Evolutionary conservation across 768 basidiomycete genomes (phyloP), one percentile per base, ranked within the genome.

Genomic region (Lentinula raphanica): DNA sequence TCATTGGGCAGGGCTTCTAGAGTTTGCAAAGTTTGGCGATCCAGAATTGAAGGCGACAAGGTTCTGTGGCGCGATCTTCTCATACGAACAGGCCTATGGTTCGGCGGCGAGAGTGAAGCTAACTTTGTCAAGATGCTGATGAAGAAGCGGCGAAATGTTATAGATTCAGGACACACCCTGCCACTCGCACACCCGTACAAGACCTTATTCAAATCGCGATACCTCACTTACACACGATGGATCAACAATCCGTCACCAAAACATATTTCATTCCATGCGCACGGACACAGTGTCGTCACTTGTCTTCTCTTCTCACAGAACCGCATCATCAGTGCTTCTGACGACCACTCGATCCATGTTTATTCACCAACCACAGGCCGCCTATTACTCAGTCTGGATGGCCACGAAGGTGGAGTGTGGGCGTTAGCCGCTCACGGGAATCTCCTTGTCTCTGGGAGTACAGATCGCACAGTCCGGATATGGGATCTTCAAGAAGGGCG

Each of bases 371-470:
- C 80, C 27, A 90, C 88, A 0, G 96, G 96, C 12, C 79, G 83
- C 36, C 80, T 91, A 21, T 70, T 88, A 4, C 84, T 82, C 40
- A 82, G 87, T 1, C 79, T 98, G 42, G 81, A 90, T 58, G 96
- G 95, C 3, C 95, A 98, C 65, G 91, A 94, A 64, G 95, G 95
- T 50, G 95, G 95, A 17, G 94, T 98, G 1, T 98, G 95, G 95
- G 94, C 95, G 15, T 76, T 98, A n/a, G 90, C 90, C 4, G 87
- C 89, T 35, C 92, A 82, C 70, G 92, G 90, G 76, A 85, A 93
- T 69, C 82, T 88, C 27, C 82, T 94, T 17, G 94, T 96, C 63
- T 93, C 89, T 64, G 94, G 94, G 4, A 92, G 90, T 12, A 97
- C 94, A 7, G 94, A 97, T 74, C 85, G 94, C 28, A 95, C 93